Percentiles rank a stretch among this genome's conserved stretches.
Evolutionary conservation across 2,329 filamentous ascomycete genomes (phyloP).

Genomic region (Monosporascus sp.): DNA sequence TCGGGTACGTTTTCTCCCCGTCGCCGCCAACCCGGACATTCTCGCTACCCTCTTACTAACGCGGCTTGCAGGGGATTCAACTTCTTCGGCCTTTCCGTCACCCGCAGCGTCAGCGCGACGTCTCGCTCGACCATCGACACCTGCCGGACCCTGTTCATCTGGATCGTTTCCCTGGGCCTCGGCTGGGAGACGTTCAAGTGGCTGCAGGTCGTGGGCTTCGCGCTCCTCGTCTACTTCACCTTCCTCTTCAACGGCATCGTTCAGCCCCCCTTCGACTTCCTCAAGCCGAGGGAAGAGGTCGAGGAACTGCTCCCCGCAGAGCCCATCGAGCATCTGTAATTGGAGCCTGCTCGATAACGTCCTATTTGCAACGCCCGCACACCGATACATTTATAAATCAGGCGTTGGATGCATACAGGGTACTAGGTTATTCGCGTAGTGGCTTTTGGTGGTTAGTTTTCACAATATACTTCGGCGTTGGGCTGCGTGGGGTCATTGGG

Average conservation of each 20-base stretch:
- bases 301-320: conserved; percentile 73
- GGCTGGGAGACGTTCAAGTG: conserved; percentile 98
- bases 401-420: no score
- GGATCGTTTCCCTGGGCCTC: conserved; percentile 86
- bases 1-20: conserved; percentile 62
- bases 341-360: background rate
- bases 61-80: conserved; percentile 73
- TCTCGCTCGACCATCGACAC: conserved; percentile 96
- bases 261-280: conserved; percentile 69
- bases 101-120: conserved; percentile 82
- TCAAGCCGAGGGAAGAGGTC: conserved; percentile 50
- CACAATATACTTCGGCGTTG: no score
- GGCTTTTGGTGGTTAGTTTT: no score
- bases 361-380: background rate
- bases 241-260: conserved; percentile 95
- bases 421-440: no score
- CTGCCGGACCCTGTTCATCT: conserved; percentile 95
- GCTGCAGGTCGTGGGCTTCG: conserved; percentile 88
- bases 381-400: no score
- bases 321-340: conserved; percentile 65
- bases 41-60: background rate
- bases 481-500: no score
- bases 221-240: conserved; percentile 87
- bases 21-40: background rate
- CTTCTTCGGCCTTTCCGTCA: conserved; percentile 95